A percentile compares a stretch with the other conserved stretches of the same genome.
Conservation (phyloP, 2,329 filamentous ascomycete genomes). For the Pezicula rhizophila region DNA sequence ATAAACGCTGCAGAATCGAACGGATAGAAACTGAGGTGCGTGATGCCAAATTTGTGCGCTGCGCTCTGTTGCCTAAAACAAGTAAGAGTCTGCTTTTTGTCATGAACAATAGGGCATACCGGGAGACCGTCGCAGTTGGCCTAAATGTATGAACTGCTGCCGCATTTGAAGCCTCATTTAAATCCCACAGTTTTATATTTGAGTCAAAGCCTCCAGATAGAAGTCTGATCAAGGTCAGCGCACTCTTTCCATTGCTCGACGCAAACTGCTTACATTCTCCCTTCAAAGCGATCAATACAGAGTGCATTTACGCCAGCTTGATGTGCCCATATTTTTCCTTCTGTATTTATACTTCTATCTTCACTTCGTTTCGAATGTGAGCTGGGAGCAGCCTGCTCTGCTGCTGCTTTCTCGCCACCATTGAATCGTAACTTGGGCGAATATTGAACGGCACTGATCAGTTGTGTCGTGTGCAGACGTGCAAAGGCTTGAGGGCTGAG, state of each 20-base stretch:
- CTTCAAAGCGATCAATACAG: conserved; percentile 76
- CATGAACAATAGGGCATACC: conserved; percentile 21
- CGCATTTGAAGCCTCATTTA: conserved; percentile 52
- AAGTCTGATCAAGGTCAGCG: conserved; percentile 43
- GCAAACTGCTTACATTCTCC: conserved; percentile 51
- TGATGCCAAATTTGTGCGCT: conserved; percentile 65
- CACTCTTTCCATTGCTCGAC: too few relatives aligned
- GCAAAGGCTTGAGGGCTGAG: conserved; percentile 58
- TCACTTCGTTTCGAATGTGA: conserved; percentile 2
- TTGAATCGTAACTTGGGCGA: conserved; percentile 65
- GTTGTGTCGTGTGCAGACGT: conserved; percentile 56
- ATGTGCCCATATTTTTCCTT: conserved; percentile 53
- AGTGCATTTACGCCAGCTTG: conserved; percentile 73
- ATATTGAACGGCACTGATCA: conserved; percentile 64
- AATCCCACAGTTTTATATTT: conserved; percentile 80
- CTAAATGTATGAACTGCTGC: conserved; percentile 40
- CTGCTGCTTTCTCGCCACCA: conserved; percentile 41
- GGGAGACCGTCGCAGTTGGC: conserved; percentile 46
- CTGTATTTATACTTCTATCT: conserved; percentile 2
- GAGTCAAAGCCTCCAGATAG: conserved; percentile 83
- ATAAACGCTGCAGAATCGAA: conserved; percentile 73
- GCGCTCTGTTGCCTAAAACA: conserved; percentile 20
- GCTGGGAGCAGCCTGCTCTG: conserved; percentile 5
- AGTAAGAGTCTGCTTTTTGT: conserved; percentile 12
- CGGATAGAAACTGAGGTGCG: conserved; percentile 70